Evolutionary conservation across 495 filamentous ascomycete species (phyloP).

Genomic region (Pyrenopolyporus hunteri): DNA sequence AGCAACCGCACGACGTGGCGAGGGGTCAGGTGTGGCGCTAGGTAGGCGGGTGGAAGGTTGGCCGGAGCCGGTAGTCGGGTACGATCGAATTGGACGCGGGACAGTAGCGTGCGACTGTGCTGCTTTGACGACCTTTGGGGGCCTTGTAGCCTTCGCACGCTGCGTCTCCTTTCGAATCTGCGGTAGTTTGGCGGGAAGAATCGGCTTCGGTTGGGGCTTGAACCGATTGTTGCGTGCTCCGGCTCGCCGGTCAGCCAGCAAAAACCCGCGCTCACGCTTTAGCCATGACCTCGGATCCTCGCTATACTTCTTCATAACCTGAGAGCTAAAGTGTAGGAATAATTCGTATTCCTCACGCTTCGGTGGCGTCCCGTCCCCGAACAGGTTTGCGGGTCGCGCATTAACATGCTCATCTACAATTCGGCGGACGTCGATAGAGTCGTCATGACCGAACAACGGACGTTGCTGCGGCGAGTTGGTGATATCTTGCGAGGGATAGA

Average conservation of each 20-base stretch:
- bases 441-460: constrained; percentile 42
- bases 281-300: constrained; percentile 66
- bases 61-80: constrained; percentile 15
- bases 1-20: constrained; percentile 47
- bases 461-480: constrained; percentile 59
- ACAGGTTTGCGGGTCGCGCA: constrained; percentile 62
- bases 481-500: constrained; percentile 58
- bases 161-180: constrained; percentile 42
- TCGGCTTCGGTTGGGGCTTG: constrained; percentile 45
- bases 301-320: constrained; percentile 64
- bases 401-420: constrained; percentile 71
- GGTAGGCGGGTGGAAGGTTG: constrained; percentile 34
- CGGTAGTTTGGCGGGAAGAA: constrained; percentile 49
- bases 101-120: constrained; percentile 40
- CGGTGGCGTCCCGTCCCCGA: constrained; percentile 63
- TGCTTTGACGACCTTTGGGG: constrained; percentile 56
- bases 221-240: constrained; percentile 38
- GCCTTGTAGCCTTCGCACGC: constrained; percentile 44
- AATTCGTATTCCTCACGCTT: constrained; percentile 72
- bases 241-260: constrained; percentile 57
- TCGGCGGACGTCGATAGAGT: constrained; percentile 54
- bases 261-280: constrained; percentile 65
- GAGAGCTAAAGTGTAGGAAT: constrained; percentile 69
- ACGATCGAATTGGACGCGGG: constrained; percentile 39
- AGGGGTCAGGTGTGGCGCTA: constrained; percentile 52